A percentile compares a stretch with the other conserved stretches of the same genome.
Evolutionary conservation across 768 basidiomycete species (phyloP).

Genomic region (Leccinum boreale): DNA sequence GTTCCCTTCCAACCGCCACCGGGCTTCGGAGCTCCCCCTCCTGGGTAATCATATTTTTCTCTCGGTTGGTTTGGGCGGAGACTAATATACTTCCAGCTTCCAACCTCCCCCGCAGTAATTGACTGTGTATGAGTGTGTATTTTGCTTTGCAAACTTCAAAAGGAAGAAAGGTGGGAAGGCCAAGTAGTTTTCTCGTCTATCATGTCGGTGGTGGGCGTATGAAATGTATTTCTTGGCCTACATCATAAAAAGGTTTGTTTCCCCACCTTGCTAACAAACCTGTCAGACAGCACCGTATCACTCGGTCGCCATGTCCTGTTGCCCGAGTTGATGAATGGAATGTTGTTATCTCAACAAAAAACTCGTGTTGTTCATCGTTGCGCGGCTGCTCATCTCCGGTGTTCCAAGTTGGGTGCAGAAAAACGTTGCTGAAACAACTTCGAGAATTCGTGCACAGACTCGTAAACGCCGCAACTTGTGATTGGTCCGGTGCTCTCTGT

Average conservation of each 20-base stretch:
- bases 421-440: conserved; percentile 28
- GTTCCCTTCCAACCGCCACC: conserved; percentile 80
- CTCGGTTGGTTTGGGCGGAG: not conserved
- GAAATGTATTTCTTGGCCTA: conserved; percentile 25
- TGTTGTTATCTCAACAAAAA: conserved; percentile 11
- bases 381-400: conserved; percentile 26
- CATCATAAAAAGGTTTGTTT: conserved; percentile 27
- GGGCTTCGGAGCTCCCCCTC: conserved; percentile 78
- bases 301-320: conserved; percentile 21
- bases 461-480: conserved; percentile 25
- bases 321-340: conserved; percentile 20
- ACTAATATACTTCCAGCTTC: conserved; percentile 33
- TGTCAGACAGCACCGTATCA: conserved; percentile 20
- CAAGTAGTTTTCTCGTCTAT: conserved; percentile 24
- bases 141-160: conserved; percentile 9
- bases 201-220: conserved; percentile 18
- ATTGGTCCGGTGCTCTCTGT: conserved; percentile 27
- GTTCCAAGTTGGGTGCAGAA: conserved; percentile 17
- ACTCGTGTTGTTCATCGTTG: conserved; percentile 18
- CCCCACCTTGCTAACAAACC: conserved; percentile 23
- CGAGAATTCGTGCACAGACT: conserved; percentile 24
- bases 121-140: conserved; percentile 5
- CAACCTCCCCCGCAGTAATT: conserved; percentile 46
- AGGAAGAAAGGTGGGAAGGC: conserved; percentile 22
- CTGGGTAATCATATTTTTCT: conserved; percentile 56